These are phyloP conservation scores for Rhizopogon parksii DNA, from an alignment of 1,284 basidiomycete genomes.

Conservation along the genomic window DNA sequence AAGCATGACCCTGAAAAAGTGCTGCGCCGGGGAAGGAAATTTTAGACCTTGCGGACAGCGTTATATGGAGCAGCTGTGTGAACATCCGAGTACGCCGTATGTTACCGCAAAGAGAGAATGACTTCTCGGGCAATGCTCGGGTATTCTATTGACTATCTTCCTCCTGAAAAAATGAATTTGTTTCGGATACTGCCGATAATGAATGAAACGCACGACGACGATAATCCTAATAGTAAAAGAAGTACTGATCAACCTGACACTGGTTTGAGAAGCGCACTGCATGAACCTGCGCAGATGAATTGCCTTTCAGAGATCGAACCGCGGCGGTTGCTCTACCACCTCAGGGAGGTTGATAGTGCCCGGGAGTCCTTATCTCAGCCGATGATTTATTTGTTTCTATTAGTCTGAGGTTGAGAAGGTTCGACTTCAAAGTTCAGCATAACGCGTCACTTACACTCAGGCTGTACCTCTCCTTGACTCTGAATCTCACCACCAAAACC, in stretches of 20 bases:
- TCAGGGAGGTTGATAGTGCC: too few species aligned
- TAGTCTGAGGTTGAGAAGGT: constrained; percentile 5
- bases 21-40: too few species aligned
- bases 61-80: background rate
- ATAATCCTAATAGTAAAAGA: background rate
- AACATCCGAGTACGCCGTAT: background rate
- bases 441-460: too few species aligned
- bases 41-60: too few species aligned
- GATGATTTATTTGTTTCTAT: constrained; percentile 1
- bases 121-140: constrained; percentile 2
- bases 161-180: background rate
- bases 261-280: background rate
- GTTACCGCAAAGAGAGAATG: background rate
- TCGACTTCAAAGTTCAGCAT: too few species aligned
- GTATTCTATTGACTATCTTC: background rate
- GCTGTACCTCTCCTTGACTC: background rate
- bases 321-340: background rate
- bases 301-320: background rate
- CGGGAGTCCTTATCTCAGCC: background rate
- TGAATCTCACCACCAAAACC: background rate
- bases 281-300: background rate
- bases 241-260: background rate
- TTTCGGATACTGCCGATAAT: background rate
- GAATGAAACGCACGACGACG: background rate
- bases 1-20: too few species aligned